Conservation (phyloP, 2,329 filamentous ascomycete genomes). For the Scedosporium apiospermum region DNA sequence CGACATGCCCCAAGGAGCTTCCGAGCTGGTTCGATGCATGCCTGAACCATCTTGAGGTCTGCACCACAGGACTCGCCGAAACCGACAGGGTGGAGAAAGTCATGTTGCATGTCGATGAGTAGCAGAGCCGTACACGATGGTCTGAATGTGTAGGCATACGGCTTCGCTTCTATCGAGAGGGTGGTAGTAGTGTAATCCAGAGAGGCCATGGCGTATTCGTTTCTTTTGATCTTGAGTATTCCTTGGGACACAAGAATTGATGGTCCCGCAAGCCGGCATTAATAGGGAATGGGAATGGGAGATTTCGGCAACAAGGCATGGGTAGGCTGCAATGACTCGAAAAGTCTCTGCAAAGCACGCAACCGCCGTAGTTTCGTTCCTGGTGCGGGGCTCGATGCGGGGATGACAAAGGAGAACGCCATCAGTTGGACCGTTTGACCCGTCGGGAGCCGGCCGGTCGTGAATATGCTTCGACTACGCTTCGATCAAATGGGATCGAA, state of each 20-base stretch:
- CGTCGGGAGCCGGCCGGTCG: background rate
- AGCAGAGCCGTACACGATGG: conserved; percentile 36
- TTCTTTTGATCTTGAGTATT: no score
- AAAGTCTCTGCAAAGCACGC: background rate
- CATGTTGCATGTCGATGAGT: conserved; percentile 46
- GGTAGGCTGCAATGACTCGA: background rate
- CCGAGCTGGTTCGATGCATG: conserved; percentile 31
- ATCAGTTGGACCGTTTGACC: background rate
- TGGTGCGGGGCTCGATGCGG: background rate
- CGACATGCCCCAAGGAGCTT: conserved; percentile 31
- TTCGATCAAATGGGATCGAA: background rate
- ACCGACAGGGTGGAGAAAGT: conserved; percentile 35
- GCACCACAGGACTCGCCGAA: conserved; percentile 40
- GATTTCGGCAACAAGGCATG: no score
- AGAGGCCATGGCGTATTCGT: background rate
- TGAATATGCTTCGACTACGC: background rate
- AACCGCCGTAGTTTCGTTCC: background rate
- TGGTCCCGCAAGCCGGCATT: no score
- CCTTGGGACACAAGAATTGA: background rate
- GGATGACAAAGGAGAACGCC: background rate
- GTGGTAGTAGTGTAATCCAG: background rate
- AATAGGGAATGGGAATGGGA: no score
- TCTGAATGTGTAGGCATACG: conserved; percentile 24
- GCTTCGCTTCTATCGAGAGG: conserved; percentile 9
- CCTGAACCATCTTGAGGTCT: conserved; percentile 23